These are phyloP conservation scores for Pleurotus giganteus DNA, from an alignment of 768 basidiomycete species.

Conservation along the genomic window DNA sequence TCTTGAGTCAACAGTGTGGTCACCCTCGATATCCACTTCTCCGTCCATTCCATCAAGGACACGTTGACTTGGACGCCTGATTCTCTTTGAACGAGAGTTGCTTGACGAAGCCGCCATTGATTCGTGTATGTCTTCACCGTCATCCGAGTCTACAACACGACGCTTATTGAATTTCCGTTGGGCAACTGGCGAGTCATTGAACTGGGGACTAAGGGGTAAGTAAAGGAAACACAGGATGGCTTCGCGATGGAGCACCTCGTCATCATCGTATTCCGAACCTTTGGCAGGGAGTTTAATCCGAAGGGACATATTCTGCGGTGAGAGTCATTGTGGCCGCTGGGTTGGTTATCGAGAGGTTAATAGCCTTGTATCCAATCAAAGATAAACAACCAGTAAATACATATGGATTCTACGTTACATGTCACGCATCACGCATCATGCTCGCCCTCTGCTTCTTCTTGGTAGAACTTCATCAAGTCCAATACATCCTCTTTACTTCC, in stretches of 20 bases:
- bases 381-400: too few species aligned
- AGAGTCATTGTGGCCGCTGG: not conserved
- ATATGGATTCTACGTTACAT: not conserved
- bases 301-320: constrained; percentile 13
- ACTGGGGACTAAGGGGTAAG: not conserved
- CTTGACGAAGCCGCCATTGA: constrained; percentile 9
- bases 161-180: constrained; percentile 24
- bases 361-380: too few species aligned
- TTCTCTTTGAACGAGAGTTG: constrained; percentile 10
- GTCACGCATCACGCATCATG: not conserved
- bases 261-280: constrained; percentile 4
- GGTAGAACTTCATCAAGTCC: constrained; percentile 87
- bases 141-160: constrained; percentile 27
- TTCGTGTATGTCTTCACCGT: constrained; percentile 22
- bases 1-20: not conserved
- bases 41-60: constrained; percentile 15
- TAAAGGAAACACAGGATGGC: not conserved
- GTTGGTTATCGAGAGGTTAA: not conserved
- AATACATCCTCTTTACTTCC: constrained; percentile 92
- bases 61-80: constrained; percentile 14
- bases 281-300: constrained; percentile 22
- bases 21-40: constrained; percentile 17
- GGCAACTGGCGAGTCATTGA: constrained; percentile 1
- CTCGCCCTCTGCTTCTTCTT: constrained; percentile 31
- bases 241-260: not conserved